Base-by-base conservation (phyloP, 164 flowering plant species). In the Platanus orientalis region DNA sequence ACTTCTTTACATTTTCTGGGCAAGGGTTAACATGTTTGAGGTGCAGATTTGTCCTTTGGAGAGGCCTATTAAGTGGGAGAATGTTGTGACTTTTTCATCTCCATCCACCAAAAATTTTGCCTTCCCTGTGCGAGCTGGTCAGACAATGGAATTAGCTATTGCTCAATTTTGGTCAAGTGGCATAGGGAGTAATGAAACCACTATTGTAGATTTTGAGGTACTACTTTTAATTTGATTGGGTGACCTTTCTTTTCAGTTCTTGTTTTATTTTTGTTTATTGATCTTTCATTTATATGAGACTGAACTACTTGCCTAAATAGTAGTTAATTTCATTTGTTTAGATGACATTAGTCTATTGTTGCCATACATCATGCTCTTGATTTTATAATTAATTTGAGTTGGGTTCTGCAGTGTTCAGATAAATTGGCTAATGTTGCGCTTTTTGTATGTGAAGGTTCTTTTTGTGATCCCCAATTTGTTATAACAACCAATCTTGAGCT, bases 101-200 rank as follows among this genome's bases (percentile, higher is more conserved):
- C 93, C 99, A 62, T 72, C 87, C 58, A 56, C 85, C 56, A 83
- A 80, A 83, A 83, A 76, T 63, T 91, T 91, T 69, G 66, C 84
- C 48, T 86, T 94, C 75, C 74, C 85, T 17, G 97, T 91, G 39
- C 83, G 76, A 71, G 83, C 87, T 65, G 99, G 96, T 42, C 89
- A 60, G 57, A 94, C 99, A 50, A 77, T 94, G 82, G 99, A 94
- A 75, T 77, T 94, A 70, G 94, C 88, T 55, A 71, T 94, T 29
- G 96, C 99, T 65, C 97, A 89, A 34, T 91, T 89, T 76, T 91
- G 99, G 99, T 88, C 93, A 17, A 91, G 99, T 81, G 97, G 96
- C 49, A 76, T 87, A 47, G 99, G 97, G 76, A 91, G 96, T 77
- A 80, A 81, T 50, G 97, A 85, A 70, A 73, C 74, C 20, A 80